These are phyloP conservation scores for Neurospora tetraspora DNA, from an alignment of 495 filamentous ascomycete species.

Conservation along the genomic window DNA sequence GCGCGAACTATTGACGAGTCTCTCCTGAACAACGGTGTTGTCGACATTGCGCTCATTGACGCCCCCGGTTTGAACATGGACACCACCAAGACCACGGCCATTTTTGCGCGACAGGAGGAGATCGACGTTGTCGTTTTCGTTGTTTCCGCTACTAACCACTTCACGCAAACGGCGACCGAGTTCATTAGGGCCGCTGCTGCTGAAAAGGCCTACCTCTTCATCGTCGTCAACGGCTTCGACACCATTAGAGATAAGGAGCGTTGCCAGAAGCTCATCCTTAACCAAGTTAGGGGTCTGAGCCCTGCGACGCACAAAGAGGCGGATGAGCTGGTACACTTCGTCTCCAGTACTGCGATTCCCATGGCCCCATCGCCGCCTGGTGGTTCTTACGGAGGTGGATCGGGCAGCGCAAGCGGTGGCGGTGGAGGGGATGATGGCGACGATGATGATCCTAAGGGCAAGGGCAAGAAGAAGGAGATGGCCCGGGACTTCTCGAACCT, in stretches of 20 bases:
- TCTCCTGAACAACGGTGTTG: constrained; percentile 90
- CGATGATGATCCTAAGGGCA: constrained; percentile 64
- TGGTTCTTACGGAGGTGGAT: constrained; percentile 48
- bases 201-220: constrained; percentile 98
- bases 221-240: constrained; percentile 96
- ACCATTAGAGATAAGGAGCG: constrained; percentile 79
- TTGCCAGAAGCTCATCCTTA: constrained; percentile 79
- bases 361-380: constrained; percentile 46
- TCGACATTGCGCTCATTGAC: constrained; percentile 96
- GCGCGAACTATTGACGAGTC: constrained; percentile 86
- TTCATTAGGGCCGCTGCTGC: constrained; percentile 93
- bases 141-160: constrained; percentile 94
- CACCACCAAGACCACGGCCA: constrained; percentile 90
- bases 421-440: constrained; percentile 47
- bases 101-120: constrained; percentile 94
- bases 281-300: constrained; percentile 75
- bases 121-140: constrained; percentile 99
- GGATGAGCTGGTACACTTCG: constrained; percentile 88
- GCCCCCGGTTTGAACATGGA: constrained; percentile 92
- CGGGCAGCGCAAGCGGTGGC: constrained; percentile 46
- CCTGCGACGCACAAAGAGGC: constrained; percentile 89
- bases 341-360: constrained; percentile 91
- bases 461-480: constrained; percentile 83
- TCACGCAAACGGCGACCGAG: constrained; percentile 90
- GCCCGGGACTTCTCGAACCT: constrained; percentile 79